Base-by-base conservation (phyloP, 192 early-diverging fungal genomes). In the Mortierella claussenii region DNA sequence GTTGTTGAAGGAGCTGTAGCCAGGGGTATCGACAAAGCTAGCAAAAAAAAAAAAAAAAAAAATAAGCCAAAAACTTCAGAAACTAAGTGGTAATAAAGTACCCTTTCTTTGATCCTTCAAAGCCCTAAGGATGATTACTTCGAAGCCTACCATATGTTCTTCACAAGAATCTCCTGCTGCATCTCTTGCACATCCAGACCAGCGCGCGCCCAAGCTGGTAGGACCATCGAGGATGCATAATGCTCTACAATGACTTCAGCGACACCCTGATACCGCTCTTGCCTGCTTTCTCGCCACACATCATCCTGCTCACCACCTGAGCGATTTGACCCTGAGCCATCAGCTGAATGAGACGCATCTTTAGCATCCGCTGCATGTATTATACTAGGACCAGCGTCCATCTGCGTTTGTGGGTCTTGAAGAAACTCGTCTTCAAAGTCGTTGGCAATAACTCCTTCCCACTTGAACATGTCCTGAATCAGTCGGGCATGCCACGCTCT, bases 111-210 rank as follows among this genome's bases (percentile, higher is more conserved):
- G 13, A 15, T 45, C 2, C 13, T 26, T 4, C 8, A 30, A 12
- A 51, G 49, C 21, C 3, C 12, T 8, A 51, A 51, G 33, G 31
- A 34, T 13, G 20, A n/a, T 17, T 7, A 52, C n/a, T n/a, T n/a
- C n/a, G n/a, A n/a, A n/a, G n/a, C 60, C 44, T 51, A 71, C 69
- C 69, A 71, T 23, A 71, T 63, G 28, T 71, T 71, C 54, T 71
- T 71, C 2, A 71, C 60, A 20, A 71, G 59, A 30, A 71, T 71
- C 24, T 71, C 69, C 21, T 63, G 69, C 23, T 71, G 60, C 34
- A 57, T 43, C 11, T 71, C 69, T 31, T 55, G 52, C 3, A 57
- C 59, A 17, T 63, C 69, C 9, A 71, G 31, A 4, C 69, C 69
- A 30, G 51, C 59, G 18, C 68, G 68, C 34, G 68, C 68, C 68